Evolutionary conservation across 2,329 filamentous ascomycete species (phyloP).

Genomic region (Graphiopsis chlorocephala): DNA sequence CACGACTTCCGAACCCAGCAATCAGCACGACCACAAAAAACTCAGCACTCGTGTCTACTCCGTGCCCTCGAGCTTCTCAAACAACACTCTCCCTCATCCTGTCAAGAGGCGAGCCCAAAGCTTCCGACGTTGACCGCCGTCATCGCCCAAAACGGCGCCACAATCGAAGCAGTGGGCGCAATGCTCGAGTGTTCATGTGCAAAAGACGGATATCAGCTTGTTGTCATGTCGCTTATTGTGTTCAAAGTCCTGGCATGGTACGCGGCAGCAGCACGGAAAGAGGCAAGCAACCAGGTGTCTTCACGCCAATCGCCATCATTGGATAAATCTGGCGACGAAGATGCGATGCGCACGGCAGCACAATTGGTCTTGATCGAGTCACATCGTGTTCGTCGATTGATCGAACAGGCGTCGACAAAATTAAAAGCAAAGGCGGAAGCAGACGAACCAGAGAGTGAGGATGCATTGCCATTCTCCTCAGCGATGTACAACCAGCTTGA

Average conservation of each 20-base stretch:
- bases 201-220: conserved; percentile 34
- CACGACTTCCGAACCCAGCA: neutral
- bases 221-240: conserved; percentile 34
- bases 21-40: neutral
- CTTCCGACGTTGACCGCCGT: conserved; percentile 22
- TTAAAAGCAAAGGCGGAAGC: neutral
- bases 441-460: neutral
- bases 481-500: conserved; percentile 6
- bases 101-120: neutral
- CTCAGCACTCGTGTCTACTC: conserved; percentile 22
- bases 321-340: conserved; percentile 21
- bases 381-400: conserved; percentile 35
- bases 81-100: conserved; percentile 23
- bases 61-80: conserved; percentile 27
- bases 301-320: neutral
- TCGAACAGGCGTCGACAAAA: conserved; percentile 23
- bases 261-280: conserved; percentile 24
- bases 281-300: conserved; percentile 11
- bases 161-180: conserved; percentile 30
- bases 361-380: conserved; percentile 37
- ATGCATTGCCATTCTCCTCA: neutral
- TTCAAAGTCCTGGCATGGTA: conserved; percentile 39
- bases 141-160: conserved; percentile 31
- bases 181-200: conserved; percentile 38
- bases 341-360: conserved; percentile 28